Conservation (phyloP, 768 basidiomycete species). For the Suillus fuscotomentosus region DNA sequence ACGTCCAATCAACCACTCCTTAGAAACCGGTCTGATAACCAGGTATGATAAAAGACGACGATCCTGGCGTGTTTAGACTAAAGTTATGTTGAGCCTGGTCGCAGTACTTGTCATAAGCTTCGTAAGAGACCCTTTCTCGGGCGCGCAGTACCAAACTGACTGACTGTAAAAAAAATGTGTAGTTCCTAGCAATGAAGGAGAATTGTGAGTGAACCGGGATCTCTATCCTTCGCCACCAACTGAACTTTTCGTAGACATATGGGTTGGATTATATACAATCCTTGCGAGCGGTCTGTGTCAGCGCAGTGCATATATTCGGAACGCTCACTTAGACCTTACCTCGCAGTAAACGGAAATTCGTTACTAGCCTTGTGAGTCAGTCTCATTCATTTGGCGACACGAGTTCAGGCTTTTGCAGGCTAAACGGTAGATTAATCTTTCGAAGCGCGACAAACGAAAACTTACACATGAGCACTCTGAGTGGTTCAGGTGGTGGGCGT, state of each 20-base stretch:
- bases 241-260: background rate
- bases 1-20: background rate
- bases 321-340: background rate
- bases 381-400: too few species aligned
- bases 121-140: background rate
- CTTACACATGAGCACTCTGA: background rate
- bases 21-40: slow-evolving; percentile 5
- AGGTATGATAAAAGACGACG: background rate
- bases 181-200: slow-evolving; percentile 1
- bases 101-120: background rate
- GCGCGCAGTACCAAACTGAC: background rate
- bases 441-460: background rate
- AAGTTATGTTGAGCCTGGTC: background rate
- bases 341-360: background rate
- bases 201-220: background rate
- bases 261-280: slow-evolving; percentile 3
- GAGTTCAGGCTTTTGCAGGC: background rate
- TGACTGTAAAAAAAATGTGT: background rate
- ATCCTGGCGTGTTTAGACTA: background rate
- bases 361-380: background rate
- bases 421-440: background rate
- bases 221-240: background rate
- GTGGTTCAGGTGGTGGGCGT: background rate
- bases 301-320: background rate
- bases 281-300: background rate